Conservation (phyloP, 148 eudicot genomes). For the Rheum nobile region DNA sequence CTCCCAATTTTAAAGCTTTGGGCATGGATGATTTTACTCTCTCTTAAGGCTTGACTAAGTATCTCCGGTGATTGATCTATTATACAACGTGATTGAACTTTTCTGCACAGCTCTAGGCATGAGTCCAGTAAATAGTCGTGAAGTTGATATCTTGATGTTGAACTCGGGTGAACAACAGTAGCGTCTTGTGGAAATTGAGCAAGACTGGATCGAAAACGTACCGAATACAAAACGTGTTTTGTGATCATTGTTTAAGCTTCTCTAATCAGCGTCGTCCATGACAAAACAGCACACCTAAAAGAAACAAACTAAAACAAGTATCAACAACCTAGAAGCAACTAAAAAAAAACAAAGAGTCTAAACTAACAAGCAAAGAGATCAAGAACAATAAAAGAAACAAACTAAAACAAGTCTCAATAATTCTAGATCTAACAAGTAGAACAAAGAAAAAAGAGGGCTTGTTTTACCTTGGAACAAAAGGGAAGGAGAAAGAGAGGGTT, state of each 20-base stretch:
- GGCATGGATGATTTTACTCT: constrained; percentile 34
- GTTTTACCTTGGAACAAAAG: no score
- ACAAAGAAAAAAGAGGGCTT: no score
- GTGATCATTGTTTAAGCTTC: neutral
- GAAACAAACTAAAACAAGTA: no score
- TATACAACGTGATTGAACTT: constrained; percentile 40
- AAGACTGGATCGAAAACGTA: neutral
- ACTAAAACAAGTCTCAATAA: no score
- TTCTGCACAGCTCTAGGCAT: constrained; percentile 47
- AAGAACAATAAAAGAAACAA: no score
- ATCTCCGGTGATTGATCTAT: constrained; percentile 72
- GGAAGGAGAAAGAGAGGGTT: no score
- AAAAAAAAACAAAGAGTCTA: no score
- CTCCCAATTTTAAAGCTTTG: constrained; percentile 42
- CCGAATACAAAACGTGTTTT: neutral
- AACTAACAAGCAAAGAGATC: no score
- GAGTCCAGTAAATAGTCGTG: constrained; percentile 20
- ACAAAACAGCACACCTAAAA: neutral
- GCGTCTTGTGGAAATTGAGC: neutral
- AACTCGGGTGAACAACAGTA: neutral
- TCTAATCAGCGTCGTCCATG: neutral
- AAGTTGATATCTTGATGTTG: neutral
- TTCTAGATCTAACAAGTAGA: no score
- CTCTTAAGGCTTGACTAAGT: constrained; percentile 17
- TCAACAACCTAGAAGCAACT: no score